phyloP scores from a whole-genome alignment of 2,329 filamentous ascomycete species.

The Neonectria neomacrospora region DNA sequence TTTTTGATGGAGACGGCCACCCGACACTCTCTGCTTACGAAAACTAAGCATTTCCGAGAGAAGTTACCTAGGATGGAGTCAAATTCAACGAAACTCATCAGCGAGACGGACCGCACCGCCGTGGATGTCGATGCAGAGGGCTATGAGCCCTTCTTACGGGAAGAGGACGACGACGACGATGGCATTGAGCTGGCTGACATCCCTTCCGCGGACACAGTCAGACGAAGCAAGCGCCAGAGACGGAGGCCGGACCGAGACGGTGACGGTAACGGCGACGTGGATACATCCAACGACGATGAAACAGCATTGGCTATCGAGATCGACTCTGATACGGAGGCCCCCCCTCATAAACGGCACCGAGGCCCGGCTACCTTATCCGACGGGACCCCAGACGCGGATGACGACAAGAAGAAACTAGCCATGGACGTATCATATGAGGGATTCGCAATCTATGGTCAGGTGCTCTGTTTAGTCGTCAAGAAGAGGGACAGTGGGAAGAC shows the following conservation, averaged over 20 bases:
- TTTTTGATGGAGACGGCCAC: conserved; percentile 90
- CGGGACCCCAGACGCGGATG: conserved; percentile 51
- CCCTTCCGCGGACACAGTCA: conserved; percentile 40
- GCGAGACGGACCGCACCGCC: conserved; percentile 64
- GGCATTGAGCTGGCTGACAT: conserved; percentile 50
- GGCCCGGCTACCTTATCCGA: conserved; percentile 44
- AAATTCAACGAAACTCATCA: conserved; percentile 71
- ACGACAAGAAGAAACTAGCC: conserved; percentile 91
- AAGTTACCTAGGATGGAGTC: conserved; percentile 65
- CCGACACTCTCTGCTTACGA: conserved; percentile 86
- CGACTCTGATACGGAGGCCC: conserved; percentile 54
- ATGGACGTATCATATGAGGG: conserved; percentile 93
- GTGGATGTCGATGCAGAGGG: conserved; percentile 62
- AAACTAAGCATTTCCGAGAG: conserved; percentile 81
- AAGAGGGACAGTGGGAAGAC: conserved; percentile 71
- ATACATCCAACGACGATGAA: conserved; percentile 49
- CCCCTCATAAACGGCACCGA: conserved; percentile 58
- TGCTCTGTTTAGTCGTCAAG: conserved; percentile 89
- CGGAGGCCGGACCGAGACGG: conserved; percentile 43
- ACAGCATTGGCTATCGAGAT: conserved; percentile 51
- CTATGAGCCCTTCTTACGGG: conserved; percentile 54
- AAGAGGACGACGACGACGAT: conserved; percentile 61
- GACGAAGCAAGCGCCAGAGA: conserved; percentile 47
- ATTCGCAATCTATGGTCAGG: conserved; percentile 93
- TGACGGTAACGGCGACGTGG: conserved; percentile 48